Base-by-base conservation (phyloP, 306 rosid species). In the Hippophae tibetana region DNA sequence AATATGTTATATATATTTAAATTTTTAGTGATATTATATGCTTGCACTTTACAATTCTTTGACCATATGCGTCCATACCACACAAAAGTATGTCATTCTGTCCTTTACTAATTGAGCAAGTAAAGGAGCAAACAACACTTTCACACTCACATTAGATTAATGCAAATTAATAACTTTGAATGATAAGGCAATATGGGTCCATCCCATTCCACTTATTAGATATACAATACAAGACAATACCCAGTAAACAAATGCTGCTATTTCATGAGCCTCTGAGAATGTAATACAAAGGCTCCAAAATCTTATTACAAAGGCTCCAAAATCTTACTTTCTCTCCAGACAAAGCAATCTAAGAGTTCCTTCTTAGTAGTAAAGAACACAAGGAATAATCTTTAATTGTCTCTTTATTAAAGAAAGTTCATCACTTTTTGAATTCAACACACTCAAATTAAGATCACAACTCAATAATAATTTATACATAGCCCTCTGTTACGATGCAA, bases 361-460 rank as follows among this genome's bases (percentile, higher is more conserved):
- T 73, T 71, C 58, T 44, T 54, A 12, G 52, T 60, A 51, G 60
- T 58, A 79, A 74, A 70, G 73, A 69, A 60, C 60, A 58, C 11
- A 48, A 5, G 62, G 72, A 81, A 80, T 72, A 72, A 75, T 77
- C 74, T 79, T 78, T 78, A 58, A 40, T 40, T 54, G 50, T 67
- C 67, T 58, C 88, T 90, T 90, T 81, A 77, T 69, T 72, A 87
- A 86, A 82, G 85, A 65, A 79, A 72, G 57, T 66, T 65, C 60
- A 69, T 50, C 51, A 65, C 48, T 56, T 76, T 70, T 72, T 26
- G 60, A 71, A 56, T 72, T 66, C 68, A 61, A 78, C 60, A 73
- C 61, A 54, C 65, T 59, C 63, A n/a, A 42, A 69, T 68, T 46
- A 69, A 54, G 14, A 48, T 48, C 7, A 48, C 9, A 9, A 2